A percentile compares a stretch with the other conserved stretches of the same genome.
Evolutionary conservation across 352 stramenopile species (phyloP).

Genomic region (Phytophthora europaea): DNA sequence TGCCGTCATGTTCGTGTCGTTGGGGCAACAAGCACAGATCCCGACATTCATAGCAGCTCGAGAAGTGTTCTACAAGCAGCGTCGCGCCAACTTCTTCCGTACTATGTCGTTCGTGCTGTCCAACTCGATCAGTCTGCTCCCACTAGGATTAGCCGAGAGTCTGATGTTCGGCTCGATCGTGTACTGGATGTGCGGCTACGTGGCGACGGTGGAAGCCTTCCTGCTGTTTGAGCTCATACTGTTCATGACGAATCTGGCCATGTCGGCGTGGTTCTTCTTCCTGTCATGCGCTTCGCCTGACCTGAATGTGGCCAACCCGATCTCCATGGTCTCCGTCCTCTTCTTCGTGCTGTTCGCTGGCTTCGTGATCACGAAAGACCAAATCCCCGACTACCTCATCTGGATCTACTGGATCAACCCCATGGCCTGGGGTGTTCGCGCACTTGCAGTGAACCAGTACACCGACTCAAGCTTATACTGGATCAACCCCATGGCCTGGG

Average conservation of each 20-base stretch:
- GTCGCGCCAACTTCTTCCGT: conserved; percentile 20
- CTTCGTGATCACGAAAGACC: conserved; percentile 17
- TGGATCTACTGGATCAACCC: no score
- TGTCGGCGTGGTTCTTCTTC: no score
- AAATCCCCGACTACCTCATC: conserved; percentile 23
- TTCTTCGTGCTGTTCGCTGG: conserved; percentile 23
- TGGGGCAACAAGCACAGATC: conserved; percentile 59
- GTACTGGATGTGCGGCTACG: conserved; percentile 67
- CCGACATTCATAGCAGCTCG: conserved; percentile 58
- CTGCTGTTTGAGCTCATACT: conserved; percentile 53
- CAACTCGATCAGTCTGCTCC: conserved; percentile 40
- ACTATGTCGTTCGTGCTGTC: conserved; percentile 22
- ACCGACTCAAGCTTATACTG: no score
- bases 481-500: conserved; percentile 16
- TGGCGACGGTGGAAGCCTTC: conserved; percentile 16
- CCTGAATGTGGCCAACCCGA: conserved; percentile 25
- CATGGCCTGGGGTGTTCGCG: no score
- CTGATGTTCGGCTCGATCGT: conserved; percentile 67
- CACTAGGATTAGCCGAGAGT: conserved; percentile 52
- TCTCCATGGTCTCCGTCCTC: conserved; percentile 19
- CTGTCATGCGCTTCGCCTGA: conserved; percentile 27
- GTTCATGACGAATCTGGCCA: no score
- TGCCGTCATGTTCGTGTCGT: conserved; percentile 64
- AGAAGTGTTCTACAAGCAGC: conserved; percentile 36
- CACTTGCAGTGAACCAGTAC: no score